Evolutionary conservation across 495 filamentous ascomycete species (phyloP).

Genomic region (Saxophila tyrrhenica): DNA sequence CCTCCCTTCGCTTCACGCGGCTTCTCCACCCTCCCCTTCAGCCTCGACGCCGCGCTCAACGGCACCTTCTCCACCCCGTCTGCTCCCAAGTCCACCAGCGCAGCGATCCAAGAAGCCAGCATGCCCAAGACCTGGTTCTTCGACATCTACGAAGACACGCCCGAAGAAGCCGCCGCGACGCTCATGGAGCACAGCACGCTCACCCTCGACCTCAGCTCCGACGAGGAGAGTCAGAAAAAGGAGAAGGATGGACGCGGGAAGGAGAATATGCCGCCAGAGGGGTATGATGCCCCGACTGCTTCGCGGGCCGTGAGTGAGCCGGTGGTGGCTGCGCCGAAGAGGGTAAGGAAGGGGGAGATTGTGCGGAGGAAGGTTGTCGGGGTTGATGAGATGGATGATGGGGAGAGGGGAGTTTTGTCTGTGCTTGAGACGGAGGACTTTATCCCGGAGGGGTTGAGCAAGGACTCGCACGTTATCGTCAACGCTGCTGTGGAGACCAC

Average conservation of each 20-base stretch:
- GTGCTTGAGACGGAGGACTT: slow-evolving; percentile 20
- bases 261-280: slow-evolving; percentile 80
- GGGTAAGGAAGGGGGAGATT: slow-evolving; percentile 8
- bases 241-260: slow-evolving; percentile 59
- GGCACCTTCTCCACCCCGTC: slow-evolving; percentile 48
- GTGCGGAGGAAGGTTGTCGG: slow-evolving; percentile 7
- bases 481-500: slow-evolving; percentile 7
- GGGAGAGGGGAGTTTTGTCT: slow-evolving; percentile 12
- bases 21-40: slow-evolving; percentile 48
- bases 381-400: slow-evolving; percentile 16
- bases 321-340: background rate
- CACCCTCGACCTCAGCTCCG: slow-evolving; percentile 67
- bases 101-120: slow-evolving; percentile 27
- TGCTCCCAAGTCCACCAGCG: slow-evolving; percentile 12
- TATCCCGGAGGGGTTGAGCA: slow-evolving; percentile 15
- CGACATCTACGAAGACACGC: slow-evolving; percentile 86
- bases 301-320: background rate
- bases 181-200: slow-evolving; percentile 81
- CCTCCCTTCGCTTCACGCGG: slow-evolving; percentile 38
- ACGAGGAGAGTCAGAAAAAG: slow-evolving; percentile 38
- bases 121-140: slow-evolving; percentile 70
- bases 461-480: slow-evolving; percentile 13
- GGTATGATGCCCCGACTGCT: slow-evolving; percentile 16
- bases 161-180: slow-evolving; percentile 79
- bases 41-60: slow-evolving; percentile 64